Percentiles rank a stretch among this genome's conserved stretches.
These are phyloP conservation scores for Penicillium angulare DNA, from an alignment of 495 filamentous ascomycete species.

Conservation along the genomic window DNA sequence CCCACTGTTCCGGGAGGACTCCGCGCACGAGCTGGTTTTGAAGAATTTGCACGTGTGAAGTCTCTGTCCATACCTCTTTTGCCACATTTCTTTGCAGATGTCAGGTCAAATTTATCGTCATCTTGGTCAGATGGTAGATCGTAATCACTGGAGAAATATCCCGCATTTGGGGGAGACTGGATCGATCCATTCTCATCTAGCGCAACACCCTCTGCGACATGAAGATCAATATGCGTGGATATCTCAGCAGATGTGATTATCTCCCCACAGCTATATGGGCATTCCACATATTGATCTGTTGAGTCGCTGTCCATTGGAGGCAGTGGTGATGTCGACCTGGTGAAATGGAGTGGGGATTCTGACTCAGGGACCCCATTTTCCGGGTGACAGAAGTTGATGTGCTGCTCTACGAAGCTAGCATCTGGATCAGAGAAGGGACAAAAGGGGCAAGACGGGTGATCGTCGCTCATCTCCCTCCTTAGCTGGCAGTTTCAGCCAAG, in stretches of 20 bases:
- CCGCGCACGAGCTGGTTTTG: conserved; percentile 12
- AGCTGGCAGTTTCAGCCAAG: too few relatives aligned
- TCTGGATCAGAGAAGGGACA: conserved; percentile 55
- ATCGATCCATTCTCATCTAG: conserved; percentile 38
- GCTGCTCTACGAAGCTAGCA: conserved; percentile 47
- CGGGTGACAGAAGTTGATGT: conserved; percentile 55
- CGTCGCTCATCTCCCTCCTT: too few relatives aligned
- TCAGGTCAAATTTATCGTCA: conserved; percentile 6
- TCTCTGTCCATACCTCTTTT: conserved; percentile 17
- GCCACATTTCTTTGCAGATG: conserved; percentile 5
- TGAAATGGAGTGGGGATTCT: neutral
- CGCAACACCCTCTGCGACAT: conserved; percentile 57
- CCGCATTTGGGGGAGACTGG: neutral
- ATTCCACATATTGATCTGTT: conserved; percentile 53
- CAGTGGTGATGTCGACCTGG: neutral
- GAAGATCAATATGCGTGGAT: conserved; percentile 71
- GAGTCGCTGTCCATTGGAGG: conserved; percentile 36
- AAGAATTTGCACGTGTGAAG: conserved; percentile 8
- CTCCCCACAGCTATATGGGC: conserved; percentile 75
- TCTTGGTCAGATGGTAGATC: conserved; percentile 12
- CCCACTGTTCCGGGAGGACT: conserved; percentile 9
- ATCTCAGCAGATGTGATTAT: conserved; percentile 58
- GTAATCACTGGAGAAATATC: neutral
- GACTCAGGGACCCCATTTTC: conserved; percentile 34
- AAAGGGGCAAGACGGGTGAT: conserved; percentile 46